A percentile compares a stretch with the other conserved stretches of the same genome.
Evolutionary conservation across 148 eudicot species (phyloP).

Genomic region (Rhododendron simsii): DNA sequence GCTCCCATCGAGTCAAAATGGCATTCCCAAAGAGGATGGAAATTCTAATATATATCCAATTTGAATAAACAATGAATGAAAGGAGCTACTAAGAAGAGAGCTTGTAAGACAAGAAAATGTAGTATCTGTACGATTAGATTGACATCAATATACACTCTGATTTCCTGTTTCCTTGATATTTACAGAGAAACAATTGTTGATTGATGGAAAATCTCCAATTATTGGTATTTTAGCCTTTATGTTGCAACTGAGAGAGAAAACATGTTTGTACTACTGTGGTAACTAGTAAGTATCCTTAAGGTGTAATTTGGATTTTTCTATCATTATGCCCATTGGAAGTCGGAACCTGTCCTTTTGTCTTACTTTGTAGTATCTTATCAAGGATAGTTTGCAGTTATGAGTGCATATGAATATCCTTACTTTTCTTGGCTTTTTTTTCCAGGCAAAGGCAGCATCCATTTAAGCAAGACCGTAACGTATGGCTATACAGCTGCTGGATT

Average conservation of each 20-base stretch:
- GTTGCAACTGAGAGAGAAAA: neutral
- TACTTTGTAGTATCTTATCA: neutral
- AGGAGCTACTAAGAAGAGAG: neutral
- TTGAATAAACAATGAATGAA: neutral
- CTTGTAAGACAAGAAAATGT: neutral
- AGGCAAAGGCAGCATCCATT: conserved; percentile 83
- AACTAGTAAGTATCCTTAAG: neutral
- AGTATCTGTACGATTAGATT: neutral
- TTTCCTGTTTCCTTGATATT: neutral
- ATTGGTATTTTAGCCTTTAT: neutral
- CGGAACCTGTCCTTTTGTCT: neutral
- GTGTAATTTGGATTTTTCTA: neutral
- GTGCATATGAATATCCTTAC: neutral
- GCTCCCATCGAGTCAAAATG: neutral
- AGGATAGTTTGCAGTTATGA: neutral
- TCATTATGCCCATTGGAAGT: neutral
- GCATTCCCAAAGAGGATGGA: neutral
- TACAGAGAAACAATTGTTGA: neutral
- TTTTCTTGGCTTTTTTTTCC: conserved; percentile 10
- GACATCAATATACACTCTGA: neutral
- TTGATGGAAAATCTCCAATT: neutral
- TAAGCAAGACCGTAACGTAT: conserved; percentile 81
- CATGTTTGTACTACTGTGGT: too few relatives aligned
- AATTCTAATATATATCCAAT: neutral
- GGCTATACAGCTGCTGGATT: conserved; percentile 95